A percentile compares a stretch with the other conserved stretches of the same genome.
These are phyloP conservation scores for Phialophora verrucosa DNA, from an alignment of 2,329 filamentous ascomycete genomes.

Conservation along the genomic window DNA sequence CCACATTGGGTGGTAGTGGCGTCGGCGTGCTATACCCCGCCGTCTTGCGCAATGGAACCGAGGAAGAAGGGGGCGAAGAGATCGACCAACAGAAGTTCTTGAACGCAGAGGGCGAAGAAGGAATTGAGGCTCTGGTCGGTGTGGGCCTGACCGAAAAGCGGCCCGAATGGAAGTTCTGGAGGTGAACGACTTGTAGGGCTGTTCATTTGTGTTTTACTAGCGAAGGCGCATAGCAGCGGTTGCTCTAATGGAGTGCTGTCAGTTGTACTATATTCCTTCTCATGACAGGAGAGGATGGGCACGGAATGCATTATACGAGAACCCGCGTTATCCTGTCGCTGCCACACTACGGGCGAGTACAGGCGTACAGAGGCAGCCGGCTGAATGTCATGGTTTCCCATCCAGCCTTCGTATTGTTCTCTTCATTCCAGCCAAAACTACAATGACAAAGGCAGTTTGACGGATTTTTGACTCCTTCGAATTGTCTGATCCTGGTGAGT, in stretches of 20 bases:
- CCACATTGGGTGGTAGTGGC: constrained; percentile 88
- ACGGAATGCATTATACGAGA: neutral
- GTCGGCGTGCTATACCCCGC: constrained; percentile 95
- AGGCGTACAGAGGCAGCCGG: neutral
- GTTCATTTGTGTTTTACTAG: constrained; percentile 31
- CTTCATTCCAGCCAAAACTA: constrained; percentile 26
- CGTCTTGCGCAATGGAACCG: constrained; percentile 81
- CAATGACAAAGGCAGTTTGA: neutral
- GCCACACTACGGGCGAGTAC: neutral
- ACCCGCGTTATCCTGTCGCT: neutral
- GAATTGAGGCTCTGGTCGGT: constrained; percentile 85
- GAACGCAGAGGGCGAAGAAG: constrained; percentile 80
- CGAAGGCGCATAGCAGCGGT: constrained; percentile 29
- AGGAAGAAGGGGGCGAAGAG: constrained; percentile 83
- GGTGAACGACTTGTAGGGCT: constrained; percentile 42
- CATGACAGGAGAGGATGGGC: neutral
- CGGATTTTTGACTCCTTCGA: neutral
- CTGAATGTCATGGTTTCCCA: neutral
- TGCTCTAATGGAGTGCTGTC: neutral
- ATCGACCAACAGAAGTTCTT: constrained; percentile 91
- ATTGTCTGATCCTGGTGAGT: neutral
- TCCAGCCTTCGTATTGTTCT: constrained; percentile 30
- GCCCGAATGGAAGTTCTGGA: constrained; percentile 89
- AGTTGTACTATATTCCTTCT: constrained; percentile 18
- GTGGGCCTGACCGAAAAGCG: constrained; percentile 72